Evolutionary conservation across 106 monocot species (phyloP).

Genomic region (Posidonia australis): DNA sequence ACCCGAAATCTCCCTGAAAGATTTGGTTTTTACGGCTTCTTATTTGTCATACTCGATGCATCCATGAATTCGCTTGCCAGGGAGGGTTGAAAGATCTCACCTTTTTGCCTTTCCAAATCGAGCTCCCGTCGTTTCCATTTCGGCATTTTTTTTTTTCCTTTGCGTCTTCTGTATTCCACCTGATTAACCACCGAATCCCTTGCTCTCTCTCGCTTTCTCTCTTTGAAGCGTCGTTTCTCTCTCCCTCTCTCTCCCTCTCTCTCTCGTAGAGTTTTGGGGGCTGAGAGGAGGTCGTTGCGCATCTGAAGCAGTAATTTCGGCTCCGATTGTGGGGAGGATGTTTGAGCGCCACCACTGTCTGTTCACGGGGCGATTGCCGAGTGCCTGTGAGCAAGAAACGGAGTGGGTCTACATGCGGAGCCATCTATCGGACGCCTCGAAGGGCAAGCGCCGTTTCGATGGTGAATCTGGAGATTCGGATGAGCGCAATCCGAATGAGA

Average conservation of each 20-base stretch:
- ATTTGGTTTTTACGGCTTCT: not conserved
- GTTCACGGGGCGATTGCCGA: constrained; percentile 23
- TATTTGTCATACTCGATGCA: no score
- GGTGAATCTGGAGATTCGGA: constrained; percentile 5
- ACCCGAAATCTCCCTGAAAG: not conserved
- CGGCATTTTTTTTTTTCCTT: no score
- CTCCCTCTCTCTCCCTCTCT: not conserved
- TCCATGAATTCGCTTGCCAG: no score
- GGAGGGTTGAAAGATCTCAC: no score
- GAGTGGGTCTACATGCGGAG: constrained; percentile 22
- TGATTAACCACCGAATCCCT: no score
- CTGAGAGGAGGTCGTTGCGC: not conserved
- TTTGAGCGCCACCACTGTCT: constrained; percentile 27
- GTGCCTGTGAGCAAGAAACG: constrained; percentile 28
- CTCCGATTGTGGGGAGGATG: constrained; percentile 11
- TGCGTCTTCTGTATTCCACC: no score
- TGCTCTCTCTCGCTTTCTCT: not conserved
- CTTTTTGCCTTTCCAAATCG: no score
- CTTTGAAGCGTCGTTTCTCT: not conserved
- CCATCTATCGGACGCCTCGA: constrained; percentile 11
- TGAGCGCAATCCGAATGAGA: not conserved
- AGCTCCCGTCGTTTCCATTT: no score
- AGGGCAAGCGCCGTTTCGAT: not conserved
- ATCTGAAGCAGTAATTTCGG: not conserved
- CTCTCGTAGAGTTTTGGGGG: not conserved